phyloP scores from a whole-genome alignment of 345 rosid species.

The Citropsis articulata region DNA sequence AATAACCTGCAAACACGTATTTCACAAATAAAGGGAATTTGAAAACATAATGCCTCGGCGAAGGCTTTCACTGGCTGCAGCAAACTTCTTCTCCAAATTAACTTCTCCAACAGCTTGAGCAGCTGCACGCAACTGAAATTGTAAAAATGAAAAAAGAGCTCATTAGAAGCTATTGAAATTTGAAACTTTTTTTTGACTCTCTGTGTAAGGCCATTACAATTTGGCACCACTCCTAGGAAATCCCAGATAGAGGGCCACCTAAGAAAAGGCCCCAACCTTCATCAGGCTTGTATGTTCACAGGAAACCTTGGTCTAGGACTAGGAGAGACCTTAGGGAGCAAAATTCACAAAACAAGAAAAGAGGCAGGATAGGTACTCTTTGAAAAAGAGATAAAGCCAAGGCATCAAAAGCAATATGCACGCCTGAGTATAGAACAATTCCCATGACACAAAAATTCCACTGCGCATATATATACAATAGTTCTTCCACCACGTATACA shows the following conservation, averaged over 20 bases:
- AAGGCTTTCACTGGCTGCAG: constrained; percentile 86
- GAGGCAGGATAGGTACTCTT: neutral
- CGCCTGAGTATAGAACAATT: neutral
- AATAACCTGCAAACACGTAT: constrained; percentile 9
- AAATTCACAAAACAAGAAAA: neutral
- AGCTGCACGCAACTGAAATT: constrained; percentile 70
- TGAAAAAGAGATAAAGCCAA: neutral
- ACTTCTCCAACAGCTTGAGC: constrained; percentile 91
- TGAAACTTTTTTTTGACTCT: neutral
- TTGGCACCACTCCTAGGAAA: neutral
- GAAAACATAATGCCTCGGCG: constrained; percentile 93
- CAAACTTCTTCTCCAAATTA: constrained; percentile 69
- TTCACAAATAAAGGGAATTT: constrained; percentile 72
- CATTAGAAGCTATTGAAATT: neutral
- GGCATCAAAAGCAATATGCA: neutral
- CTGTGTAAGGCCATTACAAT: neutral
- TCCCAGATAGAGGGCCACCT: neutral
- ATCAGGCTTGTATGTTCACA: neutral
- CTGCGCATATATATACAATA: no score
- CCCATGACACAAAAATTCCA: neutral
- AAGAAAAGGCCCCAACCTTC: neutral
- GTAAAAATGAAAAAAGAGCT: neutral
- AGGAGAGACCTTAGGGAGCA: neutral
- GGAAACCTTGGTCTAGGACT: neutral
- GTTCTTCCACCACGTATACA: neutral